A percentile compares a stretch with the other conserved stretches of the same genome.
These are phyloP conservation scores for Thielaviopsis musarum DNA, from an alignment of 2,329 filamentous ascomycete genomes.

Conservation along the genomic window DNA sequence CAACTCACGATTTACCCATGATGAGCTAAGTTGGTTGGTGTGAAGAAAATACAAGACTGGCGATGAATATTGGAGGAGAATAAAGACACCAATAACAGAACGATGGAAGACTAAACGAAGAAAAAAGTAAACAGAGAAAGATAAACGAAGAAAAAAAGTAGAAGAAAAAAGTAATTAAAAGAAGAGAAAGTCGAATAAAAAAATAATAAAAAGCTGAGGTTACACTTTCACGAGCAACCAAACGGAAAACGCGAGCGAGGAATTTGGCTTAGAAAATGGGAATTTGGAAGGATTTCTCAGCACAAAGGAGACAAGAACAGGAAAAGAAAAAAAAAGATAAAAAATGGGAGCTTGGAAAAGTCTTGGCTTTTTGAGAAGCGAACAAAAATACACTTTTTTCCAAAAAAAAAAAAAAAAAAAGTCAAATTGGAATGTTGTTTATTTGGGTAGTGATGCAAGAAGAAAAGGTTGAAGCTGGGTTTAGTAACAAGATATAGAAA, in stretches of 20 bases:
- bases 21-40: not conserved
- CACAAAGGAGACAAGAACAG: slow-evolving; percentile 4
- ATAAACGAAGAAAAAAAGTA: not conserved
- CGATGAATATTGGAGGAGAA: not conserved
- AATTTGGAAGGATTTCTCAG: not conserved
- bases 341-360: not conserved
- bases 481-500: no score
- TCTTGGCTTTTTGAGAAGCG: not conserved
- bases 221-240: no score
- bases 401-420: no score
- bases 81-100: no score
- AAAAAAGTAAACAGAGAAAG: not conserved
- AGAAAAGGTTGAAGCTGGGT: no score
- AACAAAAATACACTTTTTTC: no score
- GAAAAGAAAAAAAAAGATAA: slow-evolving; percentile 1
- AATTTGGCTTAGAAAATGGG: no score
- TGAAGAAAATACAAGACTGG: not conserved
- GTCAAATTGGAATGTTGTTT: no score
- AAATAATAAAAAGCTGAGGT: no score
- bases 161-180: not conserved
- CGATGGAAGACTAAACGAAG: not conserved
- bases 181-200: not conserved
- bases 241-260: no score
- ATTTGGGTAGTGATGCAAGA: no score
- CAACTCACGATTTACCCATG: slow-evolving; percentile 41